These are phyloP conservation scores for Niebla homalea DNA, from an alignment of 495 filamentous ascomycete genomes.

Conservation along the genomic window DNA sequence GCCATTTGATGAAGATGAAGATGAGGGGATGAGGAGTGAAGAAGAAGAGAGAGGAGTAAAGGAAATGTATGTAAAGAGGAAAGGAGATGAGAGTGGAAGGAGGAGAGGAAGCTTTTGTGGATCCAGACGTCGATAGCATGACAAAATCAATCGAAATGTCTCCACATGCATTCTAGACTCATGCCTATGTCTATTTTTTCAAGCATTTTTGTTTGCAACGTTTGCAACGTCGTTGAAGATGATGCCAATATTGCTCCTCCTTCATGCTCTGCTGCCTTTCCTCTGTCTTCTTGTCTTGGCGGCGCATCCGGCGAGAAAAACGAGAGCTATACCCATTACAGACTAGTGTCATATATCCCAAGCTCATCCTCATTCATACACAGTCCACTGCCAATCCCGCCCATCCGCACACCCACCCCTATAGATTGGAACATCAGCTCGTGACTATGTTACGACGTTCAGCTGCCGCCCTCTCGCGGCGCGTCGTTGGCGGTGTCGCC, in stretches of 20 bases:
- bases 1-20: slow-evolving; percentile 3
- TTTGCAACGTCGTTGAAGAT: no score
- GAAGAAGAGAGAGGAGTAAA: not conserved
- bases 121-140: no score
- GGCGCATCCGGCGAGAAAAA: not conserved
- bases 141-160: not conserved
- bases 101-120: no score
- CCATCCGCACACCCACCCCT: not conserved
- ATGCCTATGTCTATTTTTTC: no score
- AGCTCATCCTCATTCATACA: not conserved
- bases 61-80: not conserved
- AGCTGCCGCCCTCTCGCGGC: slow-evolving; percentile 56
- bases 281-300: not conserved
- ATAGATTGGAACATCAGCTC: not conserved
- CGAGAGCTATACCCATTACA: not conserved
- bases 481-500: slow-evolving; percentile 47
- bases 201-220: no score
- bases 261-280: not conserved
- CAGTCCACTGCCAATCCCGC: not conserved
- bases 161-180: no score
- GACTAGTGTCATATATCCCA: not conserved
- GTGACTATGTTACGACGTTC: slow-evolving; percentile 77
- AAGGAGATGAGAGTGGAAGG: not conserved
- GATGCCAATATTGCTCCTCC: no score
- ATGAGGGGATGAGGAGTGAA: not conserved